Evolutionary conservation across 2,329 filamentous ascomycete genomes (phyloP).

Genomic region (Ramularia collo-cygni): DNA sequence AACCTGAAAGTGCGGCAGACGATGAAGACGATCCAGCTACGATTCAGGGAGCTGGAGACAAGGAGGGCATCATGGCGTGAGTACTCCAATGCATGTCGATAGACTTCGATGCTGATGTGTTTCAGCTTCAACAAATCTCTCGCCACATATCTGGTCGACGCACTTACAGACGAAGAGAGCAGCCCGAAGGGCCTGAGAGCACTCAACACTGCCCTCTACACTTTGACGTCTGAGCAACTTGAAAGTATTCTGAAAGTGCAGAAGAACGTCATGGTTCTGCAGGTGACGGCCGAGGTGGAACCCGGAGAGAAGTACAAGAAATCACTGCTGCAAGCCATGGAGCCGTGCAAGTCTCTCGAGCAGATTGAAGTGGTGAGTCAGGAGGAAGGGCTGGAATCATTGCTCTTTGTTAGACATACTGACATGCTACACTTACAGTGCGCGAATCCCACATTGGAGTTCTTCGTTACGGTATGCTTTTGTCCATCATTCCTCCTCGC

Average conservation of each 20-base stretch:
- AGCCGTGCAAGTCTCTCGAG: slow-evolving; percentile 29
- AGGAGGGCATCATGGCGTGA: slow-evolving; percentile 30
- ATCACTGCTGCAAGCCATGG: slow-evolving; percentile 28
- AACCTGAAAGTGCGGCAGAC: slow-evolving; percentile 29
- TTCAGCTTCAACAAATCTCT: slow-evolving; percentile 27
- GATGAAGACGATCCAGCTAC: slow-evolving; percentile 28
- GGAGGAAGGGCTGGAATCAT: no score
- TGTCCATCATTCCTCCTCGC: slow-evolving; percentile 4
- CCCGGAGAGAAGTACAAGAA: slow-evolving; percentile 31
- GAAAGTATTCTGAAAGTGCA: slow-evolving; percentile 31
- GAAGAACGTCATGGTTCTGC: slow-evolving; percentile 34
- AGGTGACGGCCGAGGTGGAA: slow-evolving; percentile 33
- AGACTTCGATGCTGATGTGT: neutral
- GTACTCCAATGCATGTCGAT: neutral
- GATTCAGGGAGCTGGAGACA: slow-evolving; percentile 23
- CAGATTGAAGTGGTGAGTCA: slow-evolving; percentile 33
- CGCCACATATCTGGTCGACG: slow-evolving; percentile 25
- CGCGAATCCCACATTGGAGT: slow-evolving; percentile 32
- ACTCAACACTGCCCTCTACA: slow-evolving; percentile 39
- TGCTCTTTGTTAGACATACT: neutral
- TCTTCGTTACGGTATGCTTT: slow-evolving; percentile 33
- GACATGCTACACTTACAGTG: neutral
- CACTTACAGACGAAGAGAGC: slow-evolving; percentile 29
- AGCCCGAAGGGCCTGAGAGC: slow-evolving; percentile 30
- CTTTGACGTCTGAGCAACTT: slow-evolving; percentile 31